phyloP scores from a whole-genome alignment of 2,329 filamentous ascomycete species.

The Alternaria brassicae region DNA sequence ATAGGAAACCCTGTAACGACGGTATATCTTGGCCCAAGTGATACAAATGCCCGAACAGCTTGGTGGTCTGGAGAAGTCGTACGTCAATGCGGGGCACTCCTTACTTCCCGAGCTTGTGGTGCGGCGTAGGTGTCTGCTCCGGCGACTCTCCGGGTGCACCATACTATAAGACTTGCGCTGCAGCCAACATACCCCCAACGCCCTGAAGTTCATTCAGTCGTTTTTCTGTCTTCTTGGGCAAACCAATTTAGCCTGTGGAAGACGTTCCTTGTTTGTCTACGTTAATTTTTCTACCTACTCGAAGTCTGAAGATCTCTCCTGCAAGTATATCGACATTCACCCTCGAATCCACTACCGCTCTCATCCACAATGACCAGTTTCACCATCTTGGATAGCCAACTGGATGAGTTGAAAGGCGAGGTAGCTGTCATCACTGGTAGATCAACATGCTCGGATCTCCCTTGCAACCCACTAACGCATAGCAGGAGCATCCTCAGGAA shows the following conservation, averaged over 20 bases:
- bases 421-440: conserved; percentile 63
- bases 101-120: neutral
- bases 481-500: conserved; percentile 65
- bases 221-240: neutral
- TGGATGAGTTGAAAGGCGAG: conserved; percentile 57
- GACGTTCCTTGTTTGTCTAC: neutral
- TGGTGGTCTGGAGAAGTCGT: neutral
- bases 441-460: neutral
- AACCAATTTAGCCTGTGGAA: neutral
- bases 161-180: neutral
- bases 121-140: neutral
- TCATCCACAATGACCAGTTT: conserved; percentile 47
- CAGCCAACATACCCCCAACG: neutral
- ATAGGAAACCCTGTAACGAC: neutral
- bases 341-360: neutral
- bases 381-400: conserved; percentile 54
- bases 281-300: neutral
- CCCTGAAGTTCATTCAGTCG: no score
- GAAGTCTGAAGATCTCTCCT: neutral
- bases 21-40: neutral
- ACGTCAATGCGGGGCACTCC: neutral
- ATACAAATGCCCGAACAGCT: neutral
- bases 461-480: neutral
- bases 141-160: neutral
- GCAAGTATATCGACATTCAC: neutral